Base-by-base conservation (phyloP, 2,329 filamentous ascomycete genomes). In the Mycogone perniciosa region DNA sequence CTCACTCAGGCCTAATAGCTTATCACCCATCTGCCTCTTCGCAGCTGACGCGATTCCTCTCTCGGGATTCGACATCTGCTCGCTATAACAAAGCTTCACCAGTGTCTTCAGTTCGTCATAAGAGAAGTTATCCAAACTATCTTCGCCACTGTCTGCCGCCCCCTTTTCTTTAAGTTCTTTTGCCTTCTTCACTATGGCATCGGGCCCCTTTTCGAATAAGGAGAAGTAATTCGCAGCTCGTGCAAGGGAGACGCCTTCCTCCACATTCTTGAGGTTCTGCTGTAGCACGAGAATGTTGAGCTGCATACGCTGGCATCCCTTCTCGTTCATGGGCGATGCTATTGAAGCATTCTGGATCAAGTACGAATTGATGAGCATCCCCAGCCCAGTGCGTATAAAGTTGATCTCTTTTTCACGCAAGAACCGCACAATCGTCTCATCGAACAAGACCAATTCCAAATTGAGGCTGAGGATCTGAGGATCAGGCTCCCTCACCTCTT, bases 181-280 rank as follows among this genome's bases (percentile, higher is more conserved):
- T 4, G 84, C 84, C 63, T 80, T 76, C 39, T 73, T 72, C 2
- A 89, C 73, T 50, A 89, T 81, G 7, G 74, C 78, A 44, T 88
- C 84, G 0, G 83, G 73, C 0, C 86, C 86, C 41, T 73, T 70
- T 40, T 78, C 77, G 60, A 88, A 89, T 35, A 92, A 67, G 20
- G 78, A 76, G 62, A 84, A 91, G 70, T 86, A 92, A 52, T 80
- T 76, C 20, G 81, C 77, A 1, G 85, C 80, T 34, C 80, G 73
- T 4, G 76, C 74, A 30, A 92, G 73, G 51, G 80, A 76, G 3
- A 88, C 84, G 7, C 79, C 79, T 2, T 80, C 76, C 67, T 93
- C 89, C 48, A 99, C 85, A 58, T 95, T 95, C 73, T 96, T 96
- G 50, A 99, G 81, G 62, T 96, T 96, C 66, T 99, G 93, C 70